Evolutionary conservation across 2,329 filamentous ascomycete species (phyloP), one percentile per base, ranked within the genome.

Genomic region (Paracoccidioides lutzii): DNA sequence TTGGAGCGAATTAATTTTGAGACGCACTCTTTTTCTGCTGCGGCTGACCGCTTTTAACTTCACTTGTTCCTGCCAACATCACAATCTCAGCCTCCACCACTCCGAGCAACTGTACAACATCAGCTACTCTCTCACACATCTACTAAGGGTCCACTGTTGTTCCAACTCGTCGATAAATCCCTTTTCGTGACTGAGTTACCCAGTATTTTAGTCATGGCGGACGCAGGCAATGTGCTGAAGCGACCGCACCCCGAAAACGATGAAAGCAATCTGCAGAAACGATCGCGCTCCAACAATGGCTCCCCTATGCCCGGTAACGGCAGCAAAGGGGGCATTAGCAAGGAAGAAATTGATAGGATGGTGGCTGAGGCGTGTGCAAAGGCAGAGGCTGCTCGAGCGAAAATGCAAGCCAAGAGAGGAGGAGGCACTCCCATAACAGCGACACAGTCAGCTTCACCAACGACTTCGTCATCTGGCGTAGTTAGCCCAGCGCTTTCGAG

Each of bases 401-500:
- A 72, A 50, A 64, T 76, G 52, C 71, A 74, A 59, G 70, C 66
- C 52, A 66, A 66, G 50, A 67, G 63, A 61, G 66, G 68, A 59
- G 63, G 60, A 57, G 59, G 63, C 42, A 60, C 64, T 28, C 57
- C 61, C 38, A 52, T 58, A 56, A 59, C 48, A 38, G 59, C 44
- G 59, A 61, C 32, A 45, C 63, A 67, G 56, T 64, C 63, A 78
- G 62, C 69, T 33, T 67, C 66, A 52, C 66, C 68, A 46, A 61
- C 65, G 4, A 59, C 65, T 40, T 64, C 65, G 41, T 64, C 70
- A 37, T 59, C 71, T n/a, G 56, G 65, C 35, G 53, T 59, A 51
- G 52, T 67, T 33, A 63, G 64, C 48, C 59, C 72, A 28, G 80
- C 65, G 78, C 80, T 60, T 77, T 84, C 66, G 78, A 88, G 70